Evolutionary conservation across 2,329 filamentous ascomycete species (phyloP).

Genomic region (Knoxdaviesia capensis): DNA sequence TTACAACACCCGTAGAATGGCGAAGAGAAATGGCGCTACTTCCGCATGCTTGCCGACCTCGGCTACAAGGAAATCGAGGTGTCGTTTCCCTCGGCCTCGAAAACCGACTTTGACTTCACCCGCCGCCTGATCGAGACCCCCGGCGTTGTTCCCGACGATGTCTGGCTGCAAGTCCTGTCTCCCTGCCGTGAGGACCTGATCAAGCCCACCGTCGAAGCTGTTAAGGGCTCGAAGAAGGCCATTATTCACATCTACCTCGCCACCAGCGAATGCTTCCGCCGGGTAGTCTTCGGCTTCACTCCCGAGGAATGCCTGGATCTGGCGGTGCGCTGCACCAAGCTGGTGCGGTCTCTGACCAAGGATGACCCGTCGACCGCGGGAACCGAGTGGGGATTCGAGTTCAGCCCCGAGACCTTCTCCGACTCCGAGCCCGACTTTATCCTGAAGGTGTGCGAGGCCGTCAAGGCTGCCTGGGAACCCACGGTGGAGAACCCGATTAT

Average conservation of each 20-base stretch:
- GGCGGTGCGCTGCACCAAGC: slow-evolving; percentile 69
- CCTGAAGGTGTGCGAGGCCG: slow-evolving; percentile 70
- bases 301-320: slow-evolving; percentile 65
- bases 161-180: slow-evolving; percentile 78
- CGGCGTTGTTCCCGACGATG: slow-evolving; percentile 67
- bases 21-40: slow-evolving; percentile 88
- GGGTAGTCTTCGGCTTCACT: slow-evolving; percentile 73
- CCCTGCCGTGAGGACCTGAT: slow-evolving; percentile 88
- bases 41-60: slow-evolving; percentile 78
- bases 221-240: slow-evolving; percentile 79
- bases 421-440: slow-evolving; percentile 74
- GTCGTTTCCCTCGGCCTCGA: slow-evolving; percentile 82
- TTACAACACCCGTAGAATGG: slow-evolving; percentile 40
- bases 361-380: slow-evolving; percentile 36
- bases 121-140: slow-evolving; percentile 70
- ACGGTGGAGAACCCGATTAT: slow-evolving; percentile 65
- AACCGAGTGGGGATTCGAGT: slow-evolving; percentile 61
- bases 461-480: slow-evolving; percentile 85
- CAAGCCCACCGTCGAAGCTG: slow-evolving; percentile 67
- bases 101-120: slow-evolving; percentile 88
- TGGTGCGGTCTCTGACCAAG: slow-evolving; percentile 80
- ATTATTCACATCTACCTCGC: slow-evolving; percentile 92
- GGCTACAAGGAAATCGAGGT: slow-evolving; percentile 98
- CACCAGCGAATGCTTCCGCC: slow-evolving; percentile 87
- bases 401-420: slow-evolving; percentile 76